Conservation (phyloP, 768 basidiomycete species). For the Peribolospora kevripleyi region DNA sequence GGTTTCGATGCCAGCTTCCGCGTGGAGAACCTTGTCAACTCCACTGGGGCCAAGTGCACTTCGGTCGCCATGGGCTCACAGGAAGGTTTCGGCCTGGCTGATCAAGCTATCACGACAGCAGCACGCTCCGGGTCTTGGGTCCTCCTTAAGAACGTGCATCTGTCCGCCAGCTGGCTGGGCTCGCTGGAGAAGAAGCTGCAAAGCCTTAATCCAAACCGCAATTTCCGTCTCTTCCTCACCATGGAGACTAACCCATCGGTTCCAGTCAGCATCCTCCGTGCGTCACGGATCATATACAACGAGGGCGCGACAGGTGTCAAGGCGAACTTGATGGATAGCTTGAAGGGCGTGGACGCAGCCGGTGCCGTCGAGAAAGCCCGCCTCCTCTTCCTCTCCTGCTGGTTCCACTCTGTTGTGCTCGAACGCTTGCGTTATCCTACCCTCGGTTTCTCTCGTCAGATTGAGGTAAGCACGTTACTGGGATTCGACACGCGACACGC, state of each 20-base stretch:
- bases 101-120: slow-evolving; percentile 81
- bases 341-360: slow-evolving; percentile 42
- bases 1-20: slow-evolving; percentile 98
- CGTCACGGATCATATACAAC: slow-evolving; percentile 92
- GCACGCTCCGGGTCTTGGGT: slow-evolving; percentile 91
- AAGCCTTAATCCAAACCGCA: slow-evolving; percentile 62
- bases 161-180: slow-evolving; percentile 84
- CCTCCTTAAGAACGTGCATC: slow-evolving; percentile 70
- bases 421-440: slow-evolving; percentile 90
- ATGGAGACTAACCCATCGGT: slow-evolving; percentile 92
- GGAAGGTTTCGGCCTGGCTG: slow-evolving; percentile 86
- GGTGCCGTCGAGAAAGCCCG: slow-evolving; percentile 84
- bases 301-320: slow-evolving; percentile 94
- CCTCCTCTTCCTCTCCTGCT: slow-evolving; percentile 83
- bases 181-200: slow-evolving; percentile 92
- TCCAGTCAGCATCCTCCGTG: slow-evolving; percentile 85
- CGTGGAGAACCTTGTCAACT: slow-evolving; percentile 60
- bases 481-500: too few species aligned
- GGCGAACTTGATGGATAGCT: slow-evolving; percentile 78
- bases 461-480: too few species aligned
- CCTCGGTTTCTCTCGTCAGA: slow-evolving; percentile 28
- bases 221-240: slow-evolving; percentile 90
- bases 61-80: slow-evolving; percentile 97
- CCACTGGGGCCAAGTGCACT: slow-evolving; percentile 43
- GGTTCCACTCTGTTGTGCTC: slow-evolving; percentile 97